phyloP scores from a whole-genome alignment of 2,329 filamentous ascomycete species.

The Magnaporthales sp. region DNA sequence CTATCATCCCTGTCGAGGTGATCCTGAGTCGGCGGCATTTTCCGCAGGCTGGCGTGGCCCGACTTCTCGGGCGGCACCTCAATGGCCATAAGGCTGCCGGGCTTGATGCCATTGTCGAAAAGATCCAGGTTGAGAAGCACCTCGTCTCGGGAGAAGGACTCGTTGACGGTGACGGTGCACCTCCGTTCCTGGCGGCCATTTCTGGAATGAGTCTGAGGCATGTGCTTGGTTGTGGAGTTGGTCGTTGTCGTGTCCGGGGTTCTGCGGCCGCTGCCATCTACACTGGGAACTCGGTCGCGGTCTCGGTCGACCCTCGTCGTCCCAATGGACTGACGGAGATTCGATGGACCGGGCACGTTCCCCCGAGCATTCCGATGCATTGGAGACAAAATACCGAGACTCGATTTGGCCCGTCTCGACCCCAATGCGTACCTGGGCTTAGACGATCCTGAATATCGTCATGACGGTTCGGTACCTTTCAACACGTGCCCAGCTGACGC shows the following conservation, averaged over 20 bases:
- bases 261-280: neutral
- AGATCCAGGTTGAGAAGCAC: constrained; percentile 70
- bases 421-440: neutral
- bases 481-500: neutral
- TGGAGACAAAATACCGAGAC: neutral
- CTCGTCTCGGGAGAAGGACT: constrained; percentile 69
- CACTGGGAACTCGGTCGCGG: neutral
- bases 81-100: constrained; percentile 67
- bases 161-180: constrained; percentile 54
- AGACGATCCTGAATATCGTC: neutral
- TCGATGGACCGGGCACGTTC: constrained; percentile 23
- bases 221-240: constrained; percentile 34
- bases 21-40: constrained; percentile 13
- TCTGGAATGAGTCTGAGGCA: constrained; percentile 9
- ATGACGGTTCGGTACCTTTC: neutral
- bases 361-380: constrained; percentile 6
- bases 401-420: neutral
- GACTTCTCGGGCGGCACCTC: constrained; percentile 40
- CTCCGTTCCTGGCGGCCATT: constrained; percentile 31
- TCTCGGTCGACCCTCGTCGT: constrained; percentile 26
- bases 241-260: constrained; percentile 36
- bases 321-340: constrained; percentile 42
- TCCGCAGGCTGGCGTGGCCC: constrained; percentile 21
- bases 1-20: constrained; percentile 14
- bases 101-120: constrained; percentile 53